Evolutionary conservation across 345 rosid genomes (phyloP).

Genomic region (Excoecaria agallocha): DNA sequence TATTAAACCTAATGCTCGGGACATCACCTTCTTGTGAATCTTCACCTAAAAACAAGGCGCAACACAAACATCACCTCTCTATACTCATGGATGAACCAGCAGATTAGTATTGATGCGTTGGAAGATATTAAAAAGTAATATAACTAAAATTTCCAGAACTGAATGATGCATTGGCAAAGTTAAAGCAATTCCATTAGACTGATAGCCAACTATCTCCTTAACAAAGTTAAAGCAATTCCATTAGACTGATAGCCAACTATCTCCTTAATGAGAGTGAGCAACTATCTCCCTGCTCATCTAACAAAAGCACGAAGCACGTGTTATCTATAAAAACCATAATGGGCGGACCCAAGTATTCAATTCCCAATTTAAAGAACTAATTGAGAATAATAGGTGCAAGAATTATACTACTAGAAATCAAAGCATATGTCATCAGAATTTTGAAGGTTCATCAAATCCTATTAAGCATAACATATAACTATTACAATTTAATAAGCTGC

Average conservation of each 20-base stretch:
- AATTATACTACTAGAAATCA: not conserved
- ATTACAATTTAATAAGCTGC: not conserved
- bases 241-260: not conserved
- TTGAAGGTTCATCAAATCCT: not conserved
- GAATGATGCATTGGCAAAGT: not conserved
- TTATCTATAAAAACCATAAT: not conserved
- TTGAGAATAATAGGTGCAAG: not conserved
- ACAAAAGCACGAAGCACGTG: not conserved
- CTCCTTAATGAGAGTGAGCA: too few species aligned
- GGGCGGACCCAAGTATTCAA: not conserved
- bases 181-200: not conserved
- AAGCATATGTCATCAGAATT: not conserved
- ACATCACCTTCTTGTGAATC: constrained; percentile 53
- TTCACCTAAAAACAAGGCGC: constrained; percentile 55
- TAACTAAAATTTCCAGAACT: not conserved
- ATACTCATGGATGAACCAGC: not conserved
- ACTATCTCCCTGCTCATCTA: constrained; percentile 6
- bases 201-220: not conserved
- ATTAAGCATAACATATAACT: not conserved
- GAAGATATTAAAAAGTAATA: not conserved
- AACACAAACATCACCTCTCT: constrained; percentile 4
- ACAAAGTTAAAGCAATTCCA: not conserved
- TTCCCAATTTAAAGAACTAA: constrained; percentile 1
- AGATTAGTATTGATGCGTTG: not conserved
- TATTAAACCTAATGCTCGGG: constrained; percentile 40